These are phyloP conservation scores for Mycosphaerella sp. DNA, from an alignment of 2,329 filamentous ascomycete species.

Conservation along the genomic window DNA sequence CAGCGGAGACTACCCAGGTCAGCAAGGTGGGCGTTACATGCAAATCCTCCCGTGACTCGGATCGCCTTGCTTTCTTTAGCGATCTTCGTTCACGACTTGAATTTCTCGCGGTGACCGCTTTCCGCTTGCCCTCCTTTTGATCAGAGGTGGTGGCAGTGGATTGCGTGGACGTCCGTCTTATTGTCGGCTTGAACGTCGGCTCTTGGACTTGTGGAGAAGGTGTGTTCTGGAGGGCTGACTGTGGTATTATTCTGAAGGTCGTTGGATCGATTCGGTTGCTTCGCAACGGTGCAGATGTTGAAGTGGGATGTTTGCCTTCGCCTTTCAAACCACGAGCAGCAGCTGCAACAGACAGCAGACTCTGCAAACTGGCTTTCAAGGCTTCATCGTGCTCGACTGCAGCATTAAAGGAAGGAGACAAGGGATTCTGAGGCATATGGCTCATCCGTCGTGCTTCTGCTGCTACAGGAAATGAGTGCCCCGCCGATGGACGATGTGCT, in stretches of 20 bases:
- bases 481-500: slow-evolving; percentile 19
- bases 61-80: slow-evolving; percentile 40
- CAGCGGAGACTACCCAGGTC: slow-evolving; percentile 60
- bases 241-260: slow-evolving; percentile 54
- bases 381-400: slow-evolving; percentile 77
- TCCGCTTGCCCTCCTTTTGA: slow-evolving; percentile 41
- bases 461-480: slow-evolving; percentile 34
- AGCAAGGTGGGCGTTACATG: slow-evolving; percentile 54
- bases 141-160: slow-evolving; percentile 29
- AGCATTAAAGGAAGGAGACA: slow-evolving; percentile 68
- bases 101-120: slow-evolving; percentile 35
- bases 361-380: slow-evolving; percentile 86
- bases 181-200: slow-evolving; percentile 34
- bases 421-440: slow-evolving; percentile 58
- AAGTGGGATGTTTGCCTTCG: slow-evolving; percentile 31
- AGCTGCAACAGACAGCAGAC: slow-evolving; percentile 87
- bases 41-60: slow-evolving; percentile 30
- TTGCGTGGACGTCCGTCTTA: slow-evolving; percentile 29
- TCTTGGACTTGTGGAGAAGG: slow-evolving; percentile 27
- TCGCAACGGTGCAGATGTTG: slow-evolving; percentile 18
- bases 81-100: slow-evolving; percentile 42
- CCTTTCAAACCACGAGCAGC: slow-evolving; percentile 75
- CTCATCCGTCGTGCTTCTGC: slow-evolving; percentile 36
- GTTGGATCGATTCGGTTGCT: slow-evolving; percentile 44
- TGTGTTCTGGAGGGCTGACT: slow-evolving; percentile 45